A percentile compares a stretch with the other conserved stretches of the same genome.
These are phyloP conservation scores for Monilinia fructigena DNA, from an alignment of 2,329 filamentous ascomycete species.

Conservation along the genomic window DNA sequence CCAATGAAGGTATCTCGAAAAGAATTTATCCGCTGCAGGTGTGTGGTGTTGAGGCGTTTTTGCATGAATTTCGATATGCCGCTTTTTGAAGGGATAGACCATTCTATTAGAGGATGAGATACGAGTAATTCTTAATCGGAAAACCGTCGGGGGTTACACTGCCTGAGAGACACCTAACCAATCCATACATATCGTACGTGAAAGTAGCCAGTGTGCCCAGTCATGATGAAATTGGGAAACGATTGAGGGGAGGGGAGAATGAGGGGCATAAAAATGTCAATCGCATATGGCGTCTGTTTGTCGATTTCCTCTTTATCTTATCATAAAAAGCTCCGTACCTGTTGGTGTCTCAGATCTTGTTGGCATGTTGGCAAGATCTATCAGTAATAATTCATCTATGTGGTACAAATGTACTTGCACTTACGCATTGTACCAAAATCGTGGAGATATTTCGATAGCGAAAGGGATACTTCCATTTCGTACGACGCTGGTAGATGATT, in stretches of 20 bases:
- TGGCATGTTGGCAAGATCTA: slow-evolving; percentile 15
- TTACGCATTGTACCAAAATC: background rate
- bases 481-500: slow-evolving; percentile 11
- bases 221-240: slow-evolving; percentile 19
- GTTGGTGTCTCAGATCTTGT: slow-evolving; percentile 20
- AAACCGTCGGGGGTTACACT: slow-evolving; percentile 15
- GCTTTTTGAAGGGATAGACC: slow-evolving; percentile 5
- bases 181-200: slow-evolving; percentile 1
- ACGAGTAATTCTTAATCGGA: slow-evolving; percentile 8
- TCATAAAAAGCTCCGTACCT: slow-evolving; percentile 9
- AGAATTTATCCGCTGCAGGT: slow-evolving; percentile 25
- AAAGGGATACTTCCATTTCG: slow-evolving; percentile 1
- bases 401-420: background rate
- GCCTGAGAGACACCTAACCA: slow-evolving; percentile 1
- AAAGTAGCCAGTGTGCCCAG: background rate
- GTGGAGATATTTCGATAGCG: background rate
- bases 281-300: slow-evolving; percentile 21
- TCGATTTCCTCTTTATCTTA: slow-evolving; percentile 4
- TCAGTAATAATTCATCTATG: background rate
- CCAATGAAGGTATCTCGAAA: slow-evolving; percentile 28
- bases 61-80: slow-evolving; percentile 34
- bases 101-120: slow-evolving; percentile 16
- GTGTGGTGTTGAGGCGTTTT: slow-evolving; percentile 21
- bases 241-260: slow-evolving; percentile 18
- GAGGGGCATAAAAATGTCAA: slow-evolving; percentile 13